These are phyloP conservation scores for Jacaranda copaia DNA, from an alignment of 257 asterid genomes.

Conservation along the genomic window DNA sequence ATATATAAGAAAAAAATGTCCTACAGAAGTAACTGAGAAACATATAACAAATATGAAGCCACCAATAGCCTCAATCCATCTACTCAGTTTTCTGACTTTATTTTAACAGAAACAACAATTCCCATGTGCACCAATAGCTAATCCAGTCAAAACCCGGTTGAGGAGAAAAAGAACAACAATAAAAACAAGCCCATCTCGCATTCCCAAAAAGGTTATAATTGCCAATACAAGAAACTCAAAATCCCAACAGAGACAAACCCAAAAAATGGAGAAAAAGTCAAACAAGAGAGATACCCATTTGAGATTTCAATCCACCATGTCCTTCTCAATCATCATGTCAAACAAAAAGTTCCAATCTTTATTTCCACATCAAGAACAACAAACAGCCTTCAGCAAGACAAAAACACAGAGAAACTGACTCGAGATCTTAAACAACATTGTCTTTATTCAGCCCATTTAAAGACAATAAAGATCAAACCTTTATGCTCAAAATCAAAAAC, in stretches of 20 bases:
- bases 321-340: conserved; percentile 26
- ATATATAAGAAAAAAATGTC: not conserved
- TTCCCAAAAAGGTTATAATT: conserved; percentile 33
- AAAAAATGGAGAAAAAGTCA: conserved; percentile 27
- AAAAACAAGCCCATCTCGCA: conserved; percentile 47
- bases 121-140: conserved; percentile 40
- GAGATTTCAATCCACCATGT: conserved; percentile 35
- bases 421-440: conserved; percentile 43
- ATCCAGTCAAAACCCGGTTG: conserved; percentile 27
- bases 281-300: conserved; percentile 38
- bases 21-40: not conserved
- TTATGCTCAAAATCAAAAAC: conserved; percentile 40
- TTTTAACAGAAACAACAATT: conserved; percentile 31
- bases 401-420: conserved; percentile 35
- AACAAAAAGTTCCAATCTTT: conserved; percentile 42
- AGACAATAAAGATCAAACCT: conserved; percentile 20
- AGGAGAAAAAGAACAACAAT: conserved; percentile 32
- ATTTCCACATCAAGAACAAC: conserved; percentile 16
- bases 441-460: conserved; percentile 14
- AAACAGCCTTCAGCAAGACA: conserved; percentile 36
- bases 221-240: conserved; percentile 31
- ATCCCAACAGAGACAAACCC: conserved; percentile 24
- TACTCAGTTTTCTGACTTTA: not conserved
- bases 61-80: conserved; percentile 27
- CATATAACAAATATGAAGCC: not conserved